A percentile compares a stretch with the other conserved stretches of the same genome.
phyloP scores from a whole-genome alignment of 2,329 filamentous ascomycete species.

The Thermoascus crustaceus region DNA sequence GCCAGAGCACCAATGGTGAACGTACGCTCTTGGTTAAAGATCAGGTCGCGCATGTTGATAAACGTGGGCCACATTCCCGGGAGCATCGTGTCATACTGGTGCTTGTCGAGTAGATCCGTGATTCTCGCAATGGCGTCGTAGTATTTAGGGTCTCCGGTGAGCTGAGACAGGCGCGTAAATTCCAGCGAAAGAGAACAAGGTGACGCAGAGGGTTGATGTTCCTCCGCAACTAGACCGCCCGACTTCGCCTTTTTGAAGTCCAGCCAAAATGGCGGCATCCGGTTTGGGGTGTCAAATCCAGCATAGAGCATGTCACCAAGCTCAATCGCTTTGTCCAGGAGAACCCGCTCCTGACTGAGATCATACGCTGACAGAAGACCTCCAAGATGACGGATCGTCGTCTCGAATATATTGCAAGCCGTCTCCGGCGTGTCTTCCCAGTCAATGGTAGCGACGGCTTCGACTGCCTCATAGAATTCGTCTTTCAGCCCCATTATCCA shows the following conservation, averaged over 20 bases:
- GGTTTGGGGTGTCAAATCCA: constrained; percentile 80
- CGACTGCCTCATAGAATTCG: constrained; percentile 68
- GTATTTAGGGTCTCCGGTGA: constrained; percentile 30
- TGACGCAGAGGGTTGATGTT: no score
- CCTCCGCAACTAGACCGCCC: constrained; percentile 24
- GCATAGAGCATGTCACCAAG: constrained; percentile 69
- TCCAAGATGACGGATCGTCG: constrained; percentile 77
- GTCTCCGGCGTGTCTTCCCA: no score
- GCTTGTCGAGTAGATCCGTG: constrained; percentile 22
- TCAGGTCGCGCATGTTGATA: constrained; percentile 20
- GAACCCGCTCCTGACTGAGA: constrained; percentile 58
- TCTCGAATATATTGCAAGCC: constrained; percentile 75
- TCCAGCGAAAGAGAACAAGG: constrained; percentile 34
- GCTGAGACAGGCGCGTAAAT: constrained; percentile 33
- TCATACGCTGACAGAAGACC: constrained; percentile 77
- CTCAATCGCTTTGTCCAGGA: constrained; percentile 68
- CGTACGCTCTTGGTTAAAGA: constrained; percentile 20
- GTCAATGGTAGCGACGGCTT: constrained; percentile 60
- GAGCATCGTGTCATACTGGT: constrained; percentile 28
- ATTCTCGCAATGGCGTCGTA: constrained; percentile 32
- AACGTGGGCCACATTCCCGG: constrained; percentile 34
- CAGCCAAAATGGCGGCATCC: constrained; percentile 55
- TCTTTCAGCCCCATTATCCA: constrained; percentile 72
- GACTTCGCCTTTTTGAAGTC: constrained; percentile 19
- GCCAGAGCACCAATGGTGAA: constrained; percentile 50